A percentile compares a stretch with the other conserved stretches of the same genome.
phyloP scores from a whole-genome alignment of 345 rosid species.

The Aethionema arabicum region DNA sequence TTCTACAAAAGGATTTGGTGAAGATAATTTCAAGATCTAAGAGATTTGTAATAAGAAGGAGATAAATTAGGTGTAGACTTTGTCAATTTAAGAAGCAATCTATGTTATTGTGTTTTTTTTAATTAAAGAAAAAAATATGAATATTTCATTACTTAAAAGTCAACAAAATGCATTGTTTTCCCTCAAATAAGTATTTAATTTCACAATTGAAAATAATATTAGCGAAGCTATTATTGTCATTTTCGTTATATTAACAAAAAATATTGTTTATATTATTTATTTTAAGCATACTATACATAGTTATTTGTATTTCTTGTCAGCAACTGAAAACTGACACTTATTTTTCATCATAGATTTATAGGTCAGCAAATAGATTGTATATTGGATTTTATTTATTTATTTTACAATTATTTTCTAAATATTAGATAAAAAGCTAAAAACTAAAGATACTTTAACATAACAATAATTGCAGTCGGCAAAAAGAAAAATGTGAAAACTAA shows the following conservation, averaged over 20 bases:
- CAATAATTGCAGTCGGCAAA: constrained; percentile 24
- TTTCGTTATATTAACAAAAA: not conserved
- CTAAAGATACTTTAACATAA: constrained; percentile 14
- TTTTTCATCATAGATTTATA: not conserved
- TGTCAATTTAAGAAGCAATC: constrained; percentile 21
- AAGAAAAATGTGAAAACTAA: constrained; percentile 12
- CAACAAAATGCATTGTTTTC: constrained; percentile 20
- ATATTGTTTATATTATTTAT: too few relatives aligned
- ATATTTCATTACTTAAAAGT: constrained; percentile 29
- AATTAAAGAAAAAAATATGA: not conserved
- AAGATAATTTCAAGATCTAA: constrained; percentile 29
- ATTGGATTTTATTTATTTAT: not conserved
- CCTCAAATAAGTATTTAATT: constrained; percentile 3
- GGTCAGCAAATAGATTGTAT: not conserved
- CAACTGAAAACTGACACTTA: not conserved
- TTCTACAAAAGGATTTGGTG: constrained; percentile 30
- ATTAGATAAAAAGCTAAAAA: constrained; percentile 1
- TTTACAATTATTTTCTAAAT: not conserved
- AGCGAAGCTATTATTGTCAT: too few relatives aligned
- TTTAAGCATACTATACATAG: not conserved
- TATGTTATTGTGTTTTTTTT: constrained; percentile 1
- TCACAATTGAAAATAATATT: not conserved
- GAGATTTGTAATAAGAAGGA: constrained; percentile 11
- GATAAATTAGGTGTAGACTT: constrained; percentile 34
- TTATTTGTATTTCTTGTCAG: not conserved